A percentile compares a stretch with the other conserved stretches of the same genome.
phyloP scores from a whole-genome alignment of 2,329 filamentous ascomycete genomes.

The Botrytis squamosa region DNA sequence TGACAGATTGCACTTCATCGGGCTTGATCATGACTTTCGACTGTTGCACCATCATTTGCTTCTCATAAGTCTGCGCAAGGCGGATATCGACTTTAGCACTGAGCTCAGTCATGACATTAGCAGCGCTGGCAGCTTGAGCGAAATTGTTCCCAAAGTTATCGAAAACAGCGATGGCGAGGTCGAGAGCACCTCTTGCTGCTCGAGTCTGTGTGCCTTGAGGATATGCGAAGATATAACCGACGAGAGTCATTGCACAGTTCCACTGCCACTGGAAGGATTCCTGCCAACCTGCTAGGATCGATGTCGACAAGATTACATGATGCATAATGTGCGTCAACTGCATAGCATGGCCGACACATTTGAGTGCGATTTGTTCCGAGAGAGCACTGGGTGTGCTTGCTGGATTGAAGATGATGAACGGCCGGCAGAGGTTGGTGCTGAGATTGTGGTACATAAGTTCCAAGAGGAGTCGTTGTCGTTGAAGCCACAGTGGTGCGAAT shows the following conservation, averaged over 20 bases:
- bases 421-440: constrained; percentile 42
- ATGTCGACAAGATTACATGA: constrained; percentile 39
- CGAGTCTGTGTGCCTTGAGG: constrained; percentile 38
- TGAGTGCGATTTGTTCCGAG: constrained; percentile 36
- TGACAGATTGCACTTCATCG: constrained; percentile 16
- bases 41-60: background rate
- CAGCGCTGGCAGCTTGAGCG: constrained; percentile 40
- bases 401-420: constrained; percentile 42
- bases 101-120: constrained; percentile 39
- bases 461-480: constrained; percentile 45
- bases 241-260: constrained; percentile 43
- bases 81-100: constrained; percentile 36
- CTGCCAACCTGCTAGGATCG: constrained; percentile 42
- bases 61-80: constrained; percentile 3
- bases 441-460: constrained; percentile 47
- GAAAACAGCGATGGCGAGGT: constrained; percentile 41
- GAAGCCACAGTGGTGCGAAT: constrained; percentile 45
- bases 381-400: constrained; percentile 26
- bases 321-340: constrained; percentile 43
- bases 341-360: constrained; percentile 41
- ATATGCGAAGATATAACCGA: constrained; percentile 45
- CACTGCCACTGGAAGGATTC: constrained; percentile 47
- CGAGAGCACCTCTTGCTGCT: constrained; percentile 40
- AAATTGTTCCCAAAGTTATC: constrained; percentile 41
- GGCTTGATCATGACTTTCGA: background rate